These are phyloP conservation scores for Hypoxylon sp. DNA, from an alignment of 2,329 filamentous ascomycete species.

Conservation along the genomic window DNA sequence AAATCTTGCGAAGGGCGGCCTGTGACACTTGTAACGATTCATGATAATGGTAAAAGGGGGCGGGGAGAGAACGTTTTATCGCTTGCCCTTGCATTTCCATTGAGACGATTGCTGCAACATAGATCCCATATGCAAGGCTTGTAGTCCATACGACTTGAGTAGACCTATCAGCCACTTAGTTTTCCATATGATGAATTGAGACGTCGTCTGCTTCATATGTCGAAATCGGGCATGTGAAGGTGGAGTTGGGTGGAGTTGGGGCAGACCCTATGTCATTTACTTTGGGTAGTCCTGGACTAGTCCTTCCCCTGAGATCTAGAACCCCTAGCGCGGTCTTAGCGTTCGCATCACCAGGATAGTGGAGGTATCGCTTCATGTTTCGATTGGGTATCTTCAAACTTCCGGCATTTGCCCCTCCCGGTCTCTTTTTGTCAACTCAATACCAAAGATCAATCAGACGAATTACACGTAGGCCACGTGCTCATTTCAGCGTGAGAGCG, in stretches of 20 bases:
- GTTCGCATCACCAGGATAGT: background rate
- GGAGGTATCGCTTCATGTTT: no score
- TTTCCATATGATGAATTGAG: slow-evolving; percentile 36
- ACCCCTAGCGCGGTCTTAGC: background rate
- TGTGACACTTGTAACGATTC: slow-evolving; percentile 1
- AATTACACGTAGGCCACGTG: no score
- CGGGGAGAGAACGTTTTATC: background rate
- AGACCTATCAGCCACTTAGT: slow-evolving; percentile 22
- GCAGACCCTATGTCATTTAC: slow-evolving; percentile 19
- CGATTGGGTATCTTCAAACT: no score
- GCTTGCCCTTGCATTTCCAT: slow-evolving; percentile 16
- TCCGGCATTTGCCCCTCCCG: no score
- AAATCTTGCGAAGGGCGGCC: background rate
- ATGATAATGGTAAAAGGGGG: background rate
- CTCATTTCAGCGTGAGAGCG: no score
- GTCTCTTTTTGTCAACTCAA: no score
- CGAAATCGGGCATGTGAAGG: slow-evolving; percentile 35
- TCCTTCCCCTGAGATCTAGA: background rate
- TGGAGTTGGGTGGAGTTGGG: slow-evolving; percentile 32
- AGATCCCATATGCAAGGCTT: slow-evolving; percentile 28
- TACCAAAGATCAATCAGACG: no score
- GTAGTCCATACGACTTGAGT: slow-evolving; percentile 5
- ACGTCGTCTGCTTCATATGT: slow-evolving; percentile 43
- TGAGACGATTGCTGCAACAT: slow-evolving; percentile 35
- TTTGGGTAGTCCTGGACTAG: slow-evolving; percentile 1